These are phyloP conservation scores for Penicillium daleae DNA, from an alignment of 495 filamentous ascomycete genomes.

Conservation along the genomic window DNA sequence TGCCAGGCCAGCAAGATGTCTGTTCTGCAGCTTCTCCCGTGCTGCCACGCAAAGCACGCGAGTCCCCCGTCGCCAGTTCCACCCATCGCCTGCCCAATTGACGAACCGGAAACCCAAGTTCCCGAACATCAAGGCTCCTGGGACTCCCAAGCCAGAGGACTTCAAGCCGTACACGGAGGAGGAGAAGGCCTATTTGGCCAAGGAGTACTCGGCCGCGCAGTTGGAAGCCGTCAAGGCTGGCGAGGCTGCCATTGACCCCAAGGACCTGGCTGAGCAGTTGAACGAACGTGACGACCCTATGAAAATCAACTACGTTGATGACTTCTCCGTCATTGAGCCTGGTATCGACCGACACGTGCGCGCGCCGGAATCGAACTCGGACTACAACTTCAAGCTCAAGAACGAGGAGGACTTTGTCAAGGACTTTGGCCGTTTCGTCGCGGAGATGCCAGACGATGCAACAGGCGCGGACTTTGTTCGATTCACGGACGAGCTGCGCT, in stretches of 20 bases:
- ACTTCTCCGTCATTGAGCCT: constrained; percentile 76
- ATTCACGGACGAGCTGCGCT: constrained; percentile 49
- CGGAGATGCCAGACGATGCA: constrained; percentile 53
- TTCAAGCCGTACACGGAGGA: constrained; percentile 69
- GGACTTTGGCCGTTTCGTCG: constrained; percentile 61
- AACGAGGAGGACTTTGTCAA: constrained; percentile 57
- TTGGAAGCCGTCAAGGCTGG: constrained; percentile 83
- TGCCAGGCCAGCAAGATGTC: constrained; percentile 60
- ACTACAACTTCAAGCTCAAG: constrained; percentile 66
- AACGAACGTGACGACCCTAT: constrained; percentile 70
- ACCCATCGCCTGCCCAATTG: constrained; percentile 46
- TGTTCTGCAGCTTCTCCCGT: constrained; percentile 57
- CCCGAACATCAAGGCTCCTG: constrained; percentile 28
- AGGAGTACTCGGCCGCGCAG: constrained; percentile 78
- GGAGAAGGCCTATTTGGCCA: constrained; percentile 64
- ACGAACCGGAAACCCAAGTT: constrained; percentile 41
- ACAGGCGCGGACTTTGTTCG: constrained; percentile 47
- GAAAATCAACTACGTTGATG: constrained; percentile 77
- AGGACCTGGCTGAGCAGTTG: constrained; percentile 75
- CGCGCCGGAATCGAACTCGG: constrained; percentile 55
- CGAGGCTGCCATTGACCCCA: constrained; percentile 77
- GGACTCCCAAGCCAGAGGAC: constrained; percentile 40
- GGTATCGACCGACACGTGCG: constrained; percentile 70
- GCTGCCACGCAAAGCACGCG: constrained; percentile 44
- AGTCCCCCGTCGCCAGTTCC: constrained; percentile 56